A percentile compares a stretch with the other conserved stretches of the same genome.
These are phyloP conservation scores for Saussurea involucrata DNA, from an alignment of 129 eudicot genomes.

Conservation along the genomic window DNA sequence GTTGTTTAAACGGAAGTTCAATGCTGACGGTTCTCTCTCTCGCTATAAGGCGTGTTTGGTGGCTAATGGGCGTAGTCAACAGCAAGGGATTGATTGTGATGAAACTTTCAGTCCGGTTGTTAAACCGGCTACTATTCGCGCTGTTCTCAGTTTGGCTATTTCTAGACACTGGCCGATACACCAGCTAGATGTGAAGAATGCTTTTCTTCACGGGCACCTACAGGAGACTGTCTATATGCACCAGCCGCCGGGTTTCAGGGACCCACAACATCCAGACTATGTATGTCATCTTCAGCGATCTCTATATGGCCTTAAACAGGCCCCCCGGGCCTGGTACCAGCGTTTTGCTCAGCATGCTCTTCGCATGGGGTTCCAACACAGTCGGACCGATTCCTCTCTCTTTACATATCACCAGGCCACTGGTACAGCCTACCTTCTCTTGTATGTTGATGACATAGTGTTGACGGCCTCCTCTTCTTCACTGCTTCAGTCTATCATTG, in stretches of 20 bases:
- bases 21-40: neutral
- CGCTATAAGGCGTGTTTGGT: neutral
- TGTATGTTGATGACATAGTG: neutral
- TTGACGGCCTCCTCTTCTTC: no score
- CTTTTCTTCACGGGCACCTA: neutral
- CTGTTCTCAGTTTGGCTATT: neutral
- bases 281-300: neutral
- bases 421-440: neutral
- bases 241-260: neutral
- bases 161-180: neutral
- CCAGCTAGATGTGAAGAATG: neutral
- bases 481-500: no score
- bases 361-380: neutral
- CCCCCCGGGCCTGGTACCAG: neutral
- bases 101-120: slow-evolving; percentile 13
- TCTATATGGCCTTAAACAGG: neutral
- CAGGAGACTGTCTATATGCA: neutral
- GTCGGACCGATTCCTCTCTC: neutral
- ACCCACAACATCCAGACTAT: neutral
- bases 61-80: neutral
- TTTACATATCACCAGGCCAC: neutral
- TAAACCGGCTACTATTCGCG: neutral
- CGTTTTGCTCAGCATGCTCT: neutral
- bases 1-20: neutral
- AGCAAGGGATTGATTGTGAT: neutral